These are phyloP conservation scores for Microsporum audouinii DNA, from an alignment of 2,329 filamentous ascomycete genomes.

Conservation along the genomic window DNA sequence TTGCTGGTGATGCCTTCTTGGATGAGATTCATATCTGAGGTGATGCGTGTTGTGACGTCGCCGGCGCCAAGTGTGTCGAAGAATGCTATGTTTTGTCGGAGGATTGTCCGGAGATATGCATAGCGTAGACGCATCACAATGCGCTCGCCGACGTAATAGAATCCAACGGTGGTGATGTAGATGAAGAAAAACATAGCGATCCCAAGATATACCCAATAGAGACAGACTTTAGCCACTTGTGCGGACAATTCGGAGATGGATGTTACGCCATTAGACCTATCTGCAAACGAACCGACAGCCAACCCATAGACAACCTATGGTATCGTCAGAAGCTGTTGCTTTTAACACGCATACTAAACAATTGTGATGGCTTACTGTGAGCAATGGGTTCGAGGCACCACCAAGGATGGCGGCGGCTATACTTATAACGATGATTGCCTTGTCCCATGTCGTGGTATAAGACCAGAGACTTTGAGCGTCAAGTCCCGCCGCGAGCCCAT, in stretches of 20 bases:
- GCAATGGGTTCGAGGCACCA: not conserved
- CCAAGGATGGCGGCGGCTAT: not conserved
- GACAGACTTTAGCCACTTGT: constrained; percentile 9
- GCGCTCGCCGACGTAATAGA: constrained; percentile 65
- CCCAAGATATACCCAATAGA: constrained; percentile 67
- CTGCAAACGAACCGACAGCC: not conserved
- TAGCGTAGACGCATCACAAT: constrained; percentile 58
- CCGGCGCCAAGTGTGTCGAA: constrained; percentile 76
- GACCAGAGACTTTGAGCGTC: not conserved
- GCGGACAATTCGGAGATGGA: constrained; percentile 19
- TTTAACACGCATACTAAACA: not conserved
- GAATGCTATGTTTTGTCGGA: constrained; percentile 71
- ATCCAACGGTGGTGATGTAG: constrained; percentile 68
- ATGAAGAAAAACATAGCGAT: constrained; percentile 59
- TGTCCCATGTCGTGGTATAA: not conserved
- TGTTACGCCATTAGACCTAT: not conserved
- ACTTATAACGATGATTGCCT: not conserved
- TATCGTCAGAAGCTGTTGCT: not conserved
- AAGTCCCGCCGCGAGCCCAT: not conserved
- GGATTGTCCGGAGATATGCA: constrained; percentile 62
- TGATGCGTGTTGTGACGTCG: constrained; percentile 76
- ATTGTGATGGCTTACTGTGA: not conserved
- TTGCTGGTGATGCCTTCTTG: constrained; percentile 81
- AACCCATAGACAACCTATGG: not conserved
- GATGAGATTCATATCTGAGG: constrained; percentile 70